A percentile compares a stretch with the other conserved stretches of the same genome.
phyloP scores from a whole-genome alignment of 306 rosid genomes.

The Dryas octopetala region DNA sequence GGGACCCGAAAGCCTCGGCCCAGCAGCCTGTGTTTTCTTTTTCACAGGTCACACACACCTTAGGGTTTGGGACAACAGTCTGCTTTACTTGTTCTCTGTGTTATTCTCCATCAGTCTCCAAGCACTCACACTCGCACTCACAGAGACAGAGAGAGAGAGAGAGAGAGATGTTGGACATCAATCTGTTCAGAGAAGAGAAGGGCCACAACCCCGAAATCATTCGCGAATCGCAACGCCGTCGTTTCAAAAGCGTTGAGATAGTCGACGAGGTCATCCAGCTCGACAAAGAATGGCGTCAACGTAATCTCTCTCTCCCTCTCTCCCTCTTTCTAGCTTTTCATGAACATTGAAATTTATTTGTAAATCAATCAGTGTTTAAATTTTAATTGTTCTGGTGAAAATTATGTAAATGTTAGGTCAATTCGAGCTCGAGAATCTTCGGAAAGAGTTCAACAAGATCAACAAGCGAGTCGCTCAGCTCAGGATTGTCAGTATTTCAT shows the following conservation, averaged over 20 bases:
- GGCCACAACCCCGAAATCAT: constrained; percentile 80
- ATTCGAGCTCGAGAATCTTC: constrained; percentile 69
- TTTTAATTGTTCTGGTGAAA: constrained; percentile 1
- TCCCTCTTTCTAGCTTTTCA: neutral
- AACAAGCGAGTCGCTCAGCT: constrained; percentile 69
- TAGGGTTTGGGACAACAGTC: too few species aligned
- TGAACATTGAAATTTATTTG: neutral
- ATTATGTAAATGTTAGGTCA: constrained; percentile 40
- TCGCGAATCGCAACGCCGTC: constrained; percentile 96
- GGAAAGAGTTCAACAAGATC: constrained; percentile 75
- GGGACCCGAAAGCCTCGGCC: neutral
- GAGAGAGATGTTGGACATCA: constrained; percentile 71
- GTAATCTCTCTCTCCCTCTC: constrained; percentile 34
- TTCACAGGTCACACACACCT: too few species aligned
- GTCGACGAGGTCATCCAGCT: constrained; percentile 82
- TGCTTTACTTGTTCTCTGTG: too few species aligned
- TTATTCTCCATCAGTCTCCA: too few species aligned
- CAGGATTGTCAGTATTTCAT: constrained; percentile 44
- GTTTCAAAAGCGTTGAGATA: constrained; percentile 64
- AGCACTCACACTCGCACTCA: neutral
- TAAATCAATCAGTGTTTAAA: neutral
- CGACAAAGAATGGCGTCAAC: constrained; percentile 91
- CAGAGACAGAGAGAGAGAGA: neutral
- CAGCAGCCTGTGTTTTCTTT: neutral
- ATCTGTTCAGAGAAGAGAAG: constrained; percentile 82